Percentiles rank a stretch among this genome's conserved stretches.
Evolutionary conservation across 176 grass and related monocot species (phyloP).

Genomic region (Bolboschoenus planiculmis): DNA sequence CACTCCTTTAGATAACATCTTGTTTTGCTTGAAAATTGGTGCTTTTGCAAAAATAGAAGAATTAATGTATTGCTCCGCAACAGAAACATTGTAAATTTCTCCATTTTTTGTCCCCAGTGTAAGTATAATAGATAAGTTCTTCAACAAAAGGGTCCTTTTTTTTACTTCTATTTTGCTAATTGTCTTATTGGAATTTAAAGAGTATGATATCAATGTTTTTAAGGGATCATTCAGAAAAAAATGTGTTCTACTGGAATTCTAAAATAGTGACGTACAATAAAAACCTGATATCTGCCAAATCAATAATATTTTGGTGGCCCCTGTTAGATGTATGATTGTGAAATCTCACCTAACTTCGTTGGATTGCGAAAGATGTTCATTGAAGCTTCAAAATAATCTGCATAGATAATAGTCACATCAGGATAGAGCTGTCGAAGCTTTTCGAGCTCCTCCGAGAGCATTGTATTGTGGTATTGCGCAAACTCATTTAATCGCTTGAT

Average conservation of each 20-base stretch:
- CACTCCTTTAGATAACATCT: too few species aligned
- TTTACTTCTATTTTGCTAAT: neutral
- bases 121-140: too few species aligned
- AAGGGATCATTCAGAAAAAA: neutral
- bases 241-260: neutral
- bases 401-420: slow-evolving; percentile 53
- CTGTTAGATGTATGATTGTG: neutral
- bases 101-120: too few species aligned
- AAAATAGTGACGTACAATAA: neutral
- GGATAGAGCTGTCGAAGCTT: slow-evolving; percentile 44
- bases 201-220: neutral
- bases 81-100: neutral
- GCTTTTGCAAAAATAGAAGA: neutral
- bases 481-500: slow-evolving; percentile 75
- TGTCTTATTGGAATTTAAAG: neutral
- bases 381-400: slow-evolving; percentile 66
- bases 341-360: slow-evolving; percentile 49
- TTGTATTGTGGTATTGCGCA: slow-evolving; percentile 58
- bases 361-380: slow-evolving; percentile 55
- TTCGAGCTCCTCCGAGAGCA: slow-evolving; percentile 42
- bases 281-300: neutral
- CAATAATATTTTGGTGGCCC: neutral
- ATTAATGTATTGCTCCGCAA: neutral
- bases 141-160: too few species aligned
- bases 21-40: too few species aligned